Evolutionary conservation across 352 stramenopile species (phyloP).

Genomic region (Globisporangium heterothallicum): DNA sequence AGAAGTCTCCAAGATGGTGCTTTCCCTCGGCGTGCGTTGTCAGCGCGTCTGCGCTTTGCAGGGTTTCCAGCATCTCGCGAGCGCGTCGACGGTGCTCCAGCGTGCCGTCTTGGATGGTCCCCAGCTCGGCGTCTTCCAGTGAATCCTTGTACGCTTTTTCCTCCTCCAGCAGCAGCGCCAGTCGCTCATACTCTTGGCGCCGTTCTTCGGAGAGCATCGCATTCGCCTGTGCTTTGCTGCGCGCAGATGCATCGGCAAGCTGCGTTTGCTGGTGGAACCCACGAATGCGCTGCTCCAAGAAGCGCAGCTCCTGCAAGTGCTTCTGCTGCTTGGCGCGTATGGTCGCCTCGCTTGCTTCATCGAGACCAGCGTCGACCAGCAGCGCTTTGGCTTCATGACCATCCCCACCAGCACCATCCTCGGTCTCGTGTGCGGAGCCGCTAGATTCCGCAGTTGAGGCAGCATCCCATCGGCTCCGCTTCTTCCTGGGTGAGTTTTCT

Average conservation of each 20-base stretch:
- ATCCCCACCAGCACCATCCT: not conserved
- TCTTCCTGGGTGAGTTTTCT: constrained; percentile 3
- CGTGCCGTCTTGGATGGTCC: constrained; percentile 16
- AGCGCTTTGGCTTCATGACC: constrained; percentile 1
- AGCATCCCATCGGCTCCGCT: constrained; percentile 15
- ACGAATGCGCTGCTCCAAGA: constrained; percentile 21
- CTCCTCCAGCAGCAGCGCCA: constrained; percentile 8
- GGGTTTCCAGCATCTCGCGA: constrained; percentile 19
- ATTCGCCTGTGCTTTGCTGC: not conserved
- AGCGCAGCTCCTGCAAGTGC: constrained; percentile 15
- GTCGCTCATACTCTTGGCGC: constrained; percentile 10
- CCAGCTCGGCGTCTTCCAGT: constrained; percentile 17
- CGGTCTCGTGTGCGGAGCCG: no score
- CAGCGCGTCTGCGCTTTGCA: constrained; percentile 12
- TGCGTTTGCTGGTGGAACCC: constrained; percentile 15
- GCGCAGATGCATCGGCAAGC: not conserved
- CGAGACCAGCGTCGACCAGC: not conserved
- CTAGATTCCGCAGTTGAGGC: not conserved
- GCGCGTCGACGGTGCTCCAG: constrained; percentile 17
- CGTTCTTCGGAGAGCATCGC: constrained; percentile 13
- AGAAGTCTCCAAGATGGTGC: constrained; percentile 19
- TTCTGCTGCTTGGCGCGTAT: constrained; percentile 20
- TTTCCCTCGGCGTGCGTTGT: constrained; percentile 13
- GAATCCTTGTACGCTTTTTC: constrained; percentile 14
- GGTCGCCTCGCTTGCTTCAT: not conserved